Evolutionary conservation across 2,329 filamentous ascomycete species (phyloP), one percentile per base, ranked within the genome.

Genomic region (Alternaria triticimaculans): DNA sequence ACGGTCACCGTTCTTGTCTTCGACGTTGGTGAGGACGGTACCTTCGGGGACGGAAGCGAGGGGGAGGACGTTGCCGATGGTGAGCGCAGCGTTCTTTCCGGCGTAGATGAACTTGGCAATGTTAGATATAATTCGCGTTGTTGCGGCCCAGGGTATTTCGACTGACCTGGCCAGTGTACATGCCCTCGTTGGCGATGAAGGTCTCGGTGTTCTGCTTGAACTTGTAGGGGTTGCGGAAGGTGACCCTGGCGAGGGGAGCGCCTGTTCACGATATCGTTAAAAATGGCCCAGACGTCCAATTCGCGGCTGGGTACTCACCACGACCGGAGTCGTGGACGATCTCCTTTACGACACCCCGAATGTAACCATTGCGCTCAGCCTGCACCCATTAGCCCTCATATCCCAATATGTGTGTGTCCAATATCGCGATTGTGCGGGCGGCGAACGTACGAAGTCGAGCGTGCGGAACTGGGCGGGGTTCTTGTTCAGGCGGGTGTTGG

Each of bases 161-260:
- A 76, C 76, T 76, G 49, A 80, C 77, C 87, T 99, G 96, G 84
- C 96, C 96, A 76, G 96, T 97, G 93, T 98, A 99, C 94, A 98
- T 97, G 88, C 96, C 96, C 89, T 98, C 96, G 87, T 98, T 99
- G 86, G 96, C 96, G 83, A 99, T 99, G 91, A 99, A 97, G 78
- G 96, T 99, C 91, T 99, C 94, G 84, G 92, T 95, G 84, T 94
- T 87, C 83, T 94, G 91, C 91, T 97, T 97, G 92, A 93, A 98
- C 85, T 90, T 90, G 92, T 99, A 99, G 80, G 96, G 94, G 86
- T 97, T 92, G 80, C 96, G 94, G 93, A 99, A 99, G 79, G 89
- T 87, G 81, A 99, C 94, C 86, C 93, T 93, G 83, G 96, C 96
- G 82, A 99, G 93, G 79, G 96, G 96, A 85, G 96, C 78, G 68